Conservation (phyloP, 495 filamentous ascomycete species). For the Penicillium soppii region DNA sequence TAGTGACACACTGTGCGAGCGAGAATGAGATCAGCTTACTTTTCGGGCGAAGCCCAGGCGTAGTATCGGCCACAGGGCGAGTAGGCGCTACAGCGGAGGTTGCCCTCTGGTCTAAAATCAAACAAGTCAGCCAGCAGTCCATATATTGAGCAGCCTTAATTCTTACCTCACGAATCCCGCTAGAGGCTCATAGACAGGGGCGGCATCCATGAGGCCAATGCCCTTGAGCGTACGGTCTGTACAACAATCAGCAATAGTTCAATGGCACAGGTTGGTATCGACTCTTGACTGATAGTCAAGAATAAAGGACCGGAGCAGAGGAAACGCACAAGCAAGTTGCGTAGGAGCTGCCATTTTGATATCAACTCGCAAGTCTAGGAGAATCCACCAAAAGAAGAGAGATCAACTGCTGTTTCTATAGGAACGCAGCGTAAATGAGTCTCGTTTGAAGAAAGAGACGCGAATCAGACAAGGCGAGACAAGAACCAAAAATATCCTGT, state of each 20-base stretch:
- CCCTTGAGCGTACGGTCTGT: slow-evolving; percentile 89
- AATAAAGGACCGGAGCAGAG: not conserved
- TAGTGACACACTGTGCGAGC: not conserved
- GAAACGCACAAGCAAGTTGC: slow-evolving; percentile 78
- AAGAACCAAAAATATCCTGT: slow-evolving; percentile 3
- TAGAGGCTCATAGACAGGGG: slow-evolving; percentile 81
- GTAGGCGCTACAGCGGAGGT: slow-evolving; percentile 89
- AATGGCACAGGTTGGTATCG: not conserved
- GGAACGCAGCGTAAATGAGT: not conserved
- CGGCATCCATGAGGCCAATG: slow-evolving; percentile 88
- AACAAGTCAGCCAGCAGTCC: slow-evolving; percentile 19
- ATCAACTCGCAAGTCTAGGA: slow-evolving; percentile 16
- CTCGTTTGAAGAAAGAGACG: not conserved
- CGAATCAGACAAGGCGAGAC: not conserved
- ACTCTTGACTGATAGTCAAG: not conserved
- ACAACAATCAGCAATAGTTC: slow-evolving; percentile 13
- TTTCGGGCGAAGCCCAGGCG: slow-evolving; percentile 87
- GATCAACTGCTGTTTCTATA: slow-evolving; percentile 5
- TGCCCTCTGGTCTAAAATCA: slow-evolving; percentile 75
- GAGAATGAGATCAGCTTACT: slow-evolving; percentile 40
- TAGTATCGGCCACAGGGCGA: slow-evolving; percentile 94
- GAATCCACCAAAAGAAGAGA: slow-evolving; percentile 11
- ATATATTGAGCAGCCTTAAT: not conserved
- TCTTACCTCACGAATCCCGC: slow-evolving; percentile 72
- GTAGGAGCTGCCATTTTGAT: slow-evolving; percentile 75